These are phyloP conservation scores for Neobulgaria alba DNA, from an alignment of 2,329 filamentous ascomycete genomes.

Conservation along the genomic window DNA sequence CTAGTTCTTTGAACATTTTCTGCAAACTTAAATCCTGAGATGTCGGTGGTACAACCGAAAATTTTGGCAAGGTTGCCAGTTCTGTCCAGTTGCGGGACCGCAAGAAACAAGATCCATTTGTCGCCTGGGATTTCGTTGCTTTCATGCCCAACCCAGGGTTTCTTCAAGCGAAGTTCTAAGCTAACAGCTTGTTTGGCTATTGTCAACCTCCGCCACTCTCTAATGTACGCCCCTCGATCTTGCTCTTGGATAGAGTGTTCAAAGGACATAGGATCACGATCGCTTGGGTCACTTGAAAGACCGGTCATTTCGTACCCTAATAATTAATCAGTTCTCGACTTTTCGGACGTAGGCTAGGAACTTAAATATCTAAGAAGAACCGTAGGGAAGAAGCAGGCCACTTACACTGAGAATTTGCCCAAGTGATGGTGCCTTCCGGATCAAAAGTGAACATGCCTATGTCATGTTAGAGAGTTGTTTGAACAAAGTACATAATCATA, in stretches of 20 bases:
- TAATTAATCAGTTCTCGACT: neutral
- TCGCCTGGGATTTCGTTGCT: conserved; percentile 51
- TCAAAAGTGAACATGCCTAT: conserved; percentile 19
- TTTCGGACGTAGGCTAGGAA: no score
- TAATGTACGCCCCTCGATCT: conserved; percentile 49
- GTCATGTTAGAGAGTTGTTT: neutral
- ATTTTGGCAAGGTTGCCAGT: conserved; percentile 57
- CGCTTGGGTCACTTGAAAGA: conserved; percentile 45
- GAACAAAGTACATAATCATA: neutral
- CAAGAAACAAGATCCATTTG: conserved; percentile 59
- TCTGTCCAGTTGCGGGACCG: conserved; percentile 54
- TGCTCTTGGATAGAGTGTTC: conserved; percentile 61
- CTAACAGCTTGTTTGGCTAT: conserved; percentile 61
- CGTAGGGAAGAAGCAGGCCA: neutral
- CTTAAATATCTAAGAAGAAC: neutral
- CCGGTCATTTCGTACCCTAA: conserved; percentile 55
- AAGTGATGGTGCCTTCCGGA: conserved; percentile 16
- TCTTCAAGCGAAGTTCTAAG: conserved; percentile 51
- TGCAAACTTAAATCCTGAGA: conserved; percentile 74
- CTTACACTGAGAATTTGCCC: conserved; percentile 21
- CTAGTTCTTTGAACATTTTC: conserved; percentile 70
- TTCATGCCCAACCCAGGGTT: conserved; percentile 48
- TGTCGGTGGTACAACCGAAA: conserved; percentile 64
- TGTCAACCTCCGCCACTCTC: conserved; percentile 53
- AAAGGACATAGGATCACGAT: conserved; percentile 51